Evolutionary conservation across 2,329 filamentous ascomycete species (phyloP).

Genomic region (Ophiocordyceps australis): DNA sequence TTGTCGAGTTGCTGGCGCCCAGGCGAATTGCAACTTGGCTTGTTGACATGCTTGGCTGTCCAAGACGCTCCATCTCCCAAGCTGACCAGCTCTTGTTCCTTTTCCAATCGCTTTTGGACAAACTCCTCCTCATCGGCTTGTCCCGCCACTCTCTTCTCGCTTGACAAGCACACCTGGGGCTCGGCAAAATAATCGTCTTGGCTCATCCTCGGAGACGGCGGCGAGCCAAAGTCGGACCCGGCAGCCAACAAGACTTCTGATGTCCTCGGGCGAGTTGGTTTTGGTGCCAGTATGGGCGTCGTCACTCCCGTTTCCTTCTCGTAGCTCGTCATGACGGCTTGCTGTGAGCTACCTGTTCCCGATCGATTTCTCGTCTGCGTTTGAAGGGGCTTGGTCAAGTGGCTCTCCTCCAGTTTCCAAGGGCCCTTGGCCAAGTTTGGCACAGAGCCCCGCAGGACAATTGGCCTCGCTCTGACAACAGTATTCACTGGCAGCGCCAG

Average conservation of each 20-base stretch:
- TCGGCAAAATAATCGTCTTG: no score
- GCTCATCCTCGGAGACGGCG: no score
- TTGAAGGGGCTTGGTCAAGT: constrained; percentile 30
- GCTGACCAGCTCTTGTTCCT: no score
- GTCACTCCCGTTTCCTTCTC: constrained; percentile 32
- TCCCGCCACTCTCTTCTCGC: no score
- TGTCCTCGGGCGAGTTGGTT: constrained; percentile 5
- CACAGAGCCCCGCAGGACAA: constrained; percentile 15
- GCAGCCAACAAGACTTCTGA: not conserved
- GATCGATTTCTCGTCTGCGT: constrained; percentile 13
- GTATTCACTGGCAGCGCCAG: not conserved
- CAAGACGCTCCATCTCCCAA: no score
- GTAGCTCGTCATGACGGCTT: constrained; percentile 17
- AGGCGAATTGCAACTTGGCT: no score
- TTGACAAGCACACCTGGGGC: no score
- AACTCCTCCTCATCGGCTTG: no score
- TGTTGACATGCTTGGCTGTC: no score
- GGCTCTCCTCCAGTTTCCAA: constrained; percentile 37
- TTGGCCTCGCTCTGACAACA: constrained; percentile 1
- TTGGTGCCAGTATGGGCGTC: constrained; percentile 1
- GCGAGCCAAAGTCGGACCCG: no score
- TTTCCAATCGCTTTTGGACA: no score
- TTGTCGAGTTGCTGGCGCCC: no score
- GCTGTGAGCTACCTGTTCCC: constrained; percentile 12
- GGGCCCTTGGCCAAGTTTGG: constrained; percentile 23